phyloP scores from a whole-genome alignment of 208 protist genomes.

The Leishmania amazonensis region DNA sequence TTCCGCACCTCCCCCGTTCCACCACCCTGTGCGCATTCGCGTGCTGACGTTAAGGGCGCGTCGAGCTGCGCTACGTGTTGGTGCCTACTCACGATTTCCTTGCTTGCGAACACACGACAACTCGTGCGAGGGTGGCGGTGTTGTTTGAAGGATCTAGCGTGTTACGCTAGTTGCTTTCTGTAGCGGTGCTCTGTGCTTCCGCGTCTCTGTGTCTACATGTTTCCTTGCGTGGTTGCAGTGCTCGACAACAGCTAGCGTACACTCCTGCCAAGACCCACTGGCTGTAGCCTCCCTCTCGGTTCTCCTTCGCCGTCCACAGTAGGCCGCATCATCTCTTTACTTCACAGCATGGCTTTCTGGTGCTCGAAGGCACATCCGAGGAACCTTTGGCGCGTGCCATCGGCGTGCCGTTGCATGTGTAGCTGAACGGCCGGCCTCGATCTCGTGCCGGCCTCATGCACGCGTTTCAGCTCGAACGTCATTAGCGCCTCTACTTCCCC shows the following conservation, averaged over 20 bases:
- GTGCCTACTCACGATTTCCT: neutral
- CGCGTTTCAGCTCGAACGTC: neutral
- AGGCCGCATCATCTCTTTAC: neutral
- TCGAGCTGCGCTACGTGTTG: neutral
- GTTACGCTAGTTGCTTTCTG: neutral
- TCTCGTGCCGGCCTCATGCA: neutral
- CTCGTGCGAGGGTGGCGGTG: neutral
- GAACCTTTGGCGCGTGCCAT: no score
- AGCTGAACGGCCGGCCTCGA: neutral
- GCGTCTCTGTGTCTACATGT: no score
- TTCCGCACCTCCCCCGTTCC: no score
- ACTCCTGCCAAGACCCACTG: neutral
- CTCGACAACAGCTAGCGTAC: neutral
- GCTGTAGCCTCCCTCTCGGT: neutral
- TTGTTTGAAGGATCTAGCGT: neutral
- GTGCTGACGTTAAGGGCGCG: neutral
- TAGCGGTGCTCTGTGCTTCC: neutral
- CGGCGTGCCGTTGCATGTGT: neutral
- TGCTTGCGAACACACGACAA: no score
- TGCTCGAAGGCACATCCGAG: no score
- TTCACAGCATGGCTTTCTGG: neutral
- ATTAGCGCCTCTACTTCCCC: neutral
- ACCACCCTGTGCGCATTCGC: neutral
- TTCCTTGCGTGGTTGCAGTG: neutral
- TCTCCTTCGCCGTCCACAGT: neutral